Evolutionary conservation across 495 filamentous ascomycete genomes (phyloP), one percentile per base, ranked within the genome.

Genomic region (Wilcoxina mikolae): DNA sequence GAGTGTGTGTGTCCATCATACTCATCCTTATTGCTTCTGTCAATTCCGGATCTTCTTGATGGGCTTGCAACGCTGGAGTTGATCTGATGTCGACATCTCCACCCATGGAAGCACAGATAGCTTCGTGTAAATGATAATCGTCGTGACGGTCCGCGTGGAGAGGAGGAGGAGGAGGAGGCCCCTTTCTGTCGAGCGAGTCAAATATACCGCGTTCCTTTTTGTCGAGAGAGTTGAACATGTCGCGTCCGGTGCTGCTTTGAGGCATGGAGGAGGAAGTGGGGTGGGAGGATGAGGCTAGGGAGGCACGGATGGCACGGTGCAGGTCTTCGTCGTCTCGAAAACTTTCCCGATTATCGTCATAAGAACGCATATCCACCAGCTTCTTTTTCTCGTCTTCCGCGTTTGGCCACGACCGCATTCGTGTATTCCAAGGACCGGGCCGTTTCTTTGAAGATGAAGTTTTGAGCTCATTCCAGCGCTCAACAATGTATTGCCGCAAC

Each of bases 331-430:
- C 39, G 7, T 43, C 17, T 7, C 31, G 7, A 18, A 20, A 4
- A 9, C 20, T 18, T 18, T 18, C 4, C 39, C 39, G 7, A 20
- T 43, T 18, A 20, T 43, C 39, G 17, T 43, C 39, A 20, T 43
- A 43, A 4, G 39, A 10, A 18, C 39, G 39, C 7, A 43, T 23
- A 25, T 48, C 42, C 39, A 12, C 57, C 24, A 56, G 58, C 23
- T 31, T 41, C n/a, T 28, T 31, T 33, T 44, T 53, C 7, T 42
- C 58, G 48, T 23, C 23, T 28, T n/a, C 9, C 3, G 9, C 7
- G 7, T 3, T 18, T 1, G 18, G 44, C 18, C 9, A 51, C 38
- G 45, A 49, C 4, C 15, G 11, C 23, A 4, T 9, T 5, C 23
- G 20, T 7, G 7, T 18, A 4, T 27, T 22, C 11, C 45, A 12